phyloP scores from a whole-genome alignment of 106 monocot genomes.

The Phalaenopsis aphrodite region DNA sequence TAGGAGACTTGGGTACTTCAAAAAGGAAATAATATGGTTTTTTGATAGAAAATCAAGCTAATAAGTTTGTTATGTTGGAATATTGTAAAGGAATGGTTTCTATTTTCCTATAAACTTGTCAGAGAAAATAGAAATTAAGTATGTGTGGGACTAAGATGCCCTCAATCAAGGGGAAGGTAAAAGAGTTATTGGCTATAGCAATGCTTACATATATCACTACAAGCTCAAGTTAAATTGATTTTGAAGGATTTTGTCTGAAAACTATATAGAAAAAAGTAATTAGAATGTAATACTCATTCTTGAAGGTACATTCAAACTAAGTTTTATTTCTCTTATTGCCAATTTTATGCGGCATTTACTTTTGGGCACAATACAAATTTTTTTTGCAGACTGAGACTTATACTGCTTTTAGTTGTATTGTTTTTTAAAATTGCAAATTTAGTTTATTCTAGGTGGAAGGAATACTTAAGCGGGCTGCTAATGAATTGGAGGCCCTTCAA shows the following conservation, averaged over 20 bases:
- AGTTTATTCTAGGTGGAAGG: slow-evolving; percentile 68
- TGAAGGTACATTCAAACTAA: not conserved
- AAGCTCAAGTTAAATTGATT: not conserved
- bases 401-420: not conserved
- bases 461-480: slow-evolving; percentile 65
- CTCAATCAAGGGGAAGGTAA: not conserved
- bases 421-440: not conserved
- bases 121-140: not conserved
- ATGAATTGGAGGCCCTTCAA: slow-evolving; percentile 79
- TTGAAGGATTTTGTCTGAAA: too few species aligned
- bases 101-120: not conserved
- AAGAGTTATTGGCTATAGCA: too few species aligned
- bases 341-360: not conserved
- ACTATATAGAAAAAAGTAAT: too few species aligned
- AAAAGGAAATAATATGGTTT: not conserved
- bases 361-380: not conserved
- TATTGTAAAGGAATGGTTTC: not conserved
- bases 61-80: not conserved
- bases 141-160: not conserved
- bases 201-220: not conserved
- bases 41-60: not conserved
- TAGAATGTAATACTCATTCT: too few species aligned
- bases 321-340: not conserved
- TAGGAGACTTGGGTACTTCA: not conserved
- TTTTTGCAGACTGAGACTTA: not conserved